phyloP scores from a whole-genome alignment of 305 asterid genomes.

The Fraxinus dipetala region DNA sequence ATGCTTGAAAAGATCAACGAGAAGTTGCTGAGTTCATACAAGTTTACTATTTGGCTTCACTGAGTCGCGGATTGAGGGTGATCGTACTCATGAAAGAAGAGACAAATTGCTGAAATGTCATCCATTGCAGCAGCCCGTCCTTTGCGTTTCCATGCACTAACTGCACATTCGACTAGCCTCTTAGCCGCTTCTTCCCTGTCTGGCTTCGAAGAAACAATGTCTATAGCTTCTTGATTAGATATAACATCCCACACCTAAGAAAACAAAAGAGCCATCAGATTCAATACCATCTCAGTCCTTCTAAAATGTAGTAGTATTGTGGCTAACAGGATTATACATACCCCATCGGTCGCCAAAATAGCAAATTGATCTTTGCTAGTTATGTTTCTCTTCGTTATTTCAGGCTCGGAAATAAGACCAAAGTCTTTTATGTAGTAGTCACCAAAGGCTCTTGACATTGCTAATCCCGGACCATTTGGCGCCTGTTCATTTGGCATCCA shows the following conservation, averaged over 20 bases:
- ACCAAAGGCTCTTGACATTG: conserved; percentile 79
- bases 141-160: conserved; percentile 59
- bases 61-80: conserved; percentile 6
- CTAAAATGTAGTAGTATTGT: neutral
- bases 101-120: conserved; percentile 71
- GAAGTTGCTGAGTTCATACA: neutral
- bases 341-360: conserved; percentile 84
- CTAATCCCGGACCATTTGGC: conserved; percentile 70
- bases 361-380: conserved; percentile 50
- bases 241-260: conserved; percentile 82
- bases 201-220: conserved; percentile 49
- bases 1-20: neutral
- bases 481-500: conserved; percentile 62
- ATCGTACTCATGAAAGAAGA: conserved; percentile 45
- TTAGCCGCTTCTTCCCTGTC: conserved; percentile 58
- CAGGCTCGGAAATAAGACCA: conserved; percentile 81
- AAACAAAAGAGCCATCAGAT: conserved; percentile 5
- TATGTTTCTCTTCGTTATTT: conserved; percentile 55
- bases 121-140: conserved; percentile 61
- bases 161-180: conserved; percentile 60
- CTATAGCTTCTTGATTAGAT: conserved; percentile 71
- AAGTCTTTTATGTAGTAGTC: conserved; percentile 72
- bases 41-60: conserved; percentile 7
- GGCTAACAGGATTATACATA: conserved; percentile 15
- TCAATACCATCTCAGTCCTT: neutral